phyloP scores from a whole-genome alignment of 2,329 filamentous ascomycete species.

The Aspergillus uvarum region DNA sequence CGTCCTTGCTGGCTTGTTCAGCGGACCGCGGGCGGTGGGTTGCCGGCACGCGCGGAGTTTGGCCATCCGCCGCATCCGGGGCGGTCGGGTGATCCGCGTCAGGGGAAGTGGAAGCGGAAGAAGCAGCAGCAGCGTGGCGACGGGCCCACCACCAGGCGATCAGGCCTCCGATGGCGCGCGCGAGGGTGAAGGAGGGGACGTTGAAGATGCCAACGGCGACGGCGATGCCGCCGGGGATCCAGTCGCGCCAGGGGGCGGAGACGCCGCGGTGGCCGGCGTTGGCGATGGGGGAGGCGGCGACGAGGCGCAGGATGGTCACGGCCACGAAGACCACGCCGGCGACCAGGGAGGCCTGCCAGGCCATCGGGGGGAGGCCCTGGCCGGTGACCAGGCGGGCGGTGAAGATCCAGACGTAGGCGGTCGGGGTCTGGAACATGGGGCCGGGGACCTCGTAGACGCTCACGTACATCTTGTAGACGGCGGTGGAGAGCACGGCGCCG shows the following conservation, averaged over 20 bases:
- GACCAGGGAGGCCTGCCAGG: slow-evolving; percentile 72
- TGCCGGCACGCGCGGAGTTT: neutral
- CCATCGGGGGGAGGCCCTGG: slow-evolving; percentile 80
- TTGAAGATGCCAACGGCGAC: slow-evolving; percentile 99
- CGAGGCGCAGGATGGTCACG: slow-evolving; percentile 70
- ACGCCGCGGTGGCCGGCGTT: slow-evolving; percentile 35
- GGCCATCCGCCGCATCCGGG: neutral
- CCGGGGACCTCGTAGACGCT: slow-evolving; percentile 86
- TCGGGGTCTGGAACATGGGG: slow-evolving; percentile 88
- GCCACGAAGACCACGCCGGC: slow-evolving; percentile 72
- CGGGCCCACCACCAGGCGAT: slow-evolving; percentile 75
- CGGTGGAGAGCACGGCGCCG: slow-evolving; percentile 80
- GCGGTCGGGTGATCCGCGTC: neutral
- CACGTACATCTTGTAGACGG: slow-evolving; percentile 87
- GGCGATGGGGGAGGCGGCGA: slow-evolving; percentile 40
- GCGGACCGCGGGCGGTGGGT: slow-evolving; percentile 1
- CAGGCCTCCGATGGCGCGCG: slow-evolving; percentile 76
- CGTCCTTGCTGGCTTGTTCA: slow-evolving; percentile 47
- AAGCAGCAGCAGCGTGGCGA: slow-evolving; percentile 34
- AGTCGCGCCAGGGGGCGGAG: slow-evolving; percentile 63
- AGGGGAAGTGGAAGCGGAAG: neutral
- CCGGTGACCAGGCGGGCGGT: slow-evolving; percentile 92
- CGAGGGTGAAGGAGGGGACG: slow-evolving; percentile 90
- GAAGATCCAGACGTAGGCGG: slow-evolving; percentile 96
- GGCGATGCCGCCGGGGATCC: slow-evolving; percentile 88